phyloP scores from a whole-genome alignment of 371 early-diverging fungal species.

The Syncephalastrum contaminatum region DNA sequence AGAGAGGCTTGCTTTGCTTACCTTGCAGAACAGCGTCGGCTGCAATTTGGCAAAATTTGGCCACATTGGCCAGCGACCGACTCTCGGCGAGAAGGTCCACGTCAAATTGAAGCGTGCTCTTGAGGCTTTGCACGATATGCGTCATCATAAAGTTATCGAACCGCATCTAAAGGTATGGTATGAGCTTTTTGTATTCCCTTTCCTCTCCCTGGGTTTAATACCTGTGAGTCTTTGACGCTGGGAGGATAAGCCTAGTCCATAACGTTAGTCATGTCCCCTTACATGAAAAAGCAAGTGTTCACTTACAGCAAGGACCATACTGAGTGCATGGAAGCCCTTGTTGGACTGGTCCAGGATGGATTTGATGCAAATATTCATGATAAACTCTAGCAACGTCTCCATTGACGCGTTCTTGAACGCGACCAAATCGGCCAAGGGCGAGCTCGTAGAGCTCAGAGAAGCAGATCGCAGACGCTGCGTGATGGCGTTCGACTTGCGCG shows the following conservation, averaged over 20 bases:
- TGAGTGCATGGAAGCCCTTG: slow-evolving; percentile 45
- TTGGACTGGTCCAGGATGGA: slow-evolving; percentile 52
- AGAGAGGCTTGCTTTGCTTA: not conserved
- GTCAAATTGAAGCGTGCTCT: slow-evolving; percentile 48
- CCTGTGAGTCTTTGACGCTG: slow-evolving; percentile 36
- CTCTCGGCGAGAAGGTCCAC: slow-evolving; percentile 40
- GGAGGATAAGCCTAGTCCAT: slow-evolving; percentile 32
- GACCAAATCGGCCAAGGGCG: slow-evolving; percentile 3
- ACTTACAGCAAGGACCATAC: slow-evolving; percentile 48
- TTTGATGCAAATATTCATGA: slow-evolving; percentile 55
- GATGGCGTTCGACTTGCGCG: slow-evolving; percentile 28
- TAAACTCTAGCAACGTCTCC: slow-evolving; percentile 48
- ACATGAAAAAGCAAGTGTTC: not conserved
- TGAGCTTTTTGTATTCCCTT: too few relatives aligned
- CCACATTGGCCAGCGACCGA: slow-evolving; percentile 48
- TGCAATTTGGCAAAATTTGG: slow-evolving; percentile 60
- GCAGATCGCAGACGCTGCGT: not conserved
- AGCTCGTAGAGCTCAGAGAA: slow-evolving; percentile 11
- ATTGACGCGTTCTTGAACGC: slow-evolving; percentile 28
- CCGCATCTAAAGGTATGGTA: slow-evolving; percentile 8
- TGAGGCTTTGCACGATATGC: slow-evolving; percentile 58
- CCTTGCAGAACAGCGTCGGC: slow-evolving; percentile 73
- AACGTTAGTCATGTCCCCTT: not conserved
- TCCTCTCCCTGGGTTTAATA: not conserved
- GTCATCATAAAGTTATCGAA: slow-evolving; percentile 61